Base-by-base conservation (phyloP, 345 rosid species). In the Litchi chinensis region DNA sequence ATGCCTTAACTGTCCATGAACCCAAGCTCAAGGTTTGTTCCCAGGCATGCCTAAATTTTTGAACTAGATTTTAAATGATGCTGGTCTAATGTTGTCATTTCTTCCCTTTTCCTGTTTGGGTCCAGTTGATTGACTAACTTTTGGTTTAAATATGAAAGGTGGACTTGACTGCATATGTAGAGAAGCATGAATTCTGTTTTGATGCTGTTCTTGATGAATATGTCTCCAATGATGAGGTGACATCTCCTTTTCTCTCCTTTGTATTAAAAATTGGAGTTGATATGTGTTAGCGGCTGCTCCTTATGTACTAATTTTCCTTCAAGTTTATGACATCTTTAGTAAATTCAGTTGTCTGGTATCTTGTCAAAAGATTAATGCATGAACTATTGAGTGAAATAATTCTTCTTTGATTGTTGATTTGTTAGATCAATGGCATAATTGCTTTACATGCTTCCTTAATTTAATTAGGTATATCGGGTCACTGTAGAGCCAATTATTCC, bases 151-250 rank as follows among this genome's bases (percentile, higher is more conserved):
- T 79, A 60, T 85, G 82, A 81, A 86, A 97, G 99, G 99, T 96
- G 88, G 99, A 96, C 85, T 89, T 96, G 89, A 96, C 99, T n/a
- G 99, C 99, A 11, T 96, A 93, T 81, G 88, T 90, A 80, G 99
- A 96, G 86, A 96, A 92, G 86, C 99, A 96, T 71, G 99, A 96
- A 80, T 96, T 96, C 84, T 94, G 98, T 80, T 96, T 96, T 80
- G 99, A 96, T 90, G 99, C 98, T 78, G 99, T 96, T 77, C 89
- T 94, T 82, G 95, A 88, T 83, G 93, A 96, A 86, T 76, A 79
- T 70, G 95, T 96, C 63, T 81, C 91, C 22, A 96, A 96, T 85
- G 98, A 94, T 43, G 95, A 94, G 98, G 99, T 96, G 87, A 79
- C n/a, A 22, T 70, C 12, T 76, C 19, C 16, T 59, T 22, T 39